Evolutionary conservation across 1,284 basidiomycete species (phyloP), one percentile per base, ranked within the genome.

Genomic region (Fomitopsis schrenkii): DNA sequence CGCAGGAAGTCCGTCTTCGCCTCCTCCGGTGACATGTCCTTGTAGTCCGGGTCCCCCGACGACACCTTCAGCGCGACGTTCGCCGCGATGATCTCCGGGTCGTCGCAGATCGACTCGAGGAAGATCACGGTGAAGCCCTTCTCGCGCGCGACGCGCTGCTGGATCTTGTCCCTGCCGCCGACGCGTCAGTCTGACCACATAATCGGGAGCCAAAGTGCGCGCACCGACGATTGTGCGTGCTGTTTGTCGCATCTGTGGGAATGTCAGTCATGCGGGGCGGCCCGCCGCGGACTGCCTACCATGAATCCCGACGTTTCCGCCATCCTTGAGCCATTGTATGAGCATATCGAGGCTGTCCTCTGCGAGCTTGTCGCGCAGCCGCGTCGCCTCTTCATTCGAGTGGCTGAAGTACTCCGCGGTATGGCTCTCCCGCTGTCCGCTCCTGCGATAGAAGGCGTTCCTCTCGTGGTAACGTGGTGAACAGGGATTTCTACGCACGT

Each of bases 291-390:
- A 42, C 28, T 40, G 71, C 82, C 58, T 68, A 94, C 94, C 97
- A 75, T 98, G 97, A 67, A 99, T 98, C 8, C 95, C 97, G 38
- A 99, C 97, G 71, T 99, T 99, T 0, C 97, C 97, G 15, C 94
- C 94, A 46, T 90, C 87, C 76, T 94, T 95, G 59, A 99, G 78
- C 97, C 97, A 99, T 45, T 85, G 81, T 65, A 99, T 98, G 45
- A 99, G 78, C 84, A 93, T 94, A 68, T 99, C 96, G 50, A 99
- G 78, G 74, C 95, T 95, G 72, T 99, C 97, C 66, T 87, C 86
- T 0, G 97, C 94, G 60, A 99, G 83, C 68, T 84, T 80, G 70
- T 98, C 95, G 8, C 97, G 86, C 45, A 86, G 80, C 64, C 83
- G 83, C 44, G 85, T 92, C 1, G 91, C 97, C 62, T 91, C 84